Evolutionary conservation across 1,284 basidiomycete species (phyloP).

Genomic region (Cutaneotrichosporon daszewskae): DNA sequence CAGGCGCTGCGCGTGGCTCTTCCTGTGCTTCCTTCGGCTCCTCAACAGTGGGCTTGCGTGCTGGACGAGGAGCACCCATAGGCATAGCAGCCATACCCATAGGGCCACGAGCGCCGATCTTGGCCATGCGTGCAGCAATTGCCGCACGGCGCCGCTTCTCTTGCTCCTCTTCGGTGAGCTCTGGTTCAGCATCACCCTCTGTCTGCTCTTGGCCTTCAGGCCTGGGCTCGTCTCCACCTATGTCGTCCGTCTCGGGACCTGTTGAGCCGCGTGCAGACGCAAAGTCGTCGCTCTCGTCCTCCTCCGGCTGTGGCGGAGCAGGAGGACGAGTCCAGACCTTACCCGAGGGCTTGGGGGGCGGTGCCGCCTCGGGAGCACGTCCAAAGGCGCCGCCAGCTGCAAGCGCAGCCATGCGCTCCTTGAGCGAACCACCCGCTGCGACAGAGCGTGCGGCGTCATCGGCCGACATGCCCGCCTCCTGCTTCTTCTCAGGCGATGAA

Average conservation of each 20-base stretch:
- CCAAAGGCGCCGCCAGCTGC: conserved; percentile 71
- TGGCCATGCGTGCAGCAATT: conserved; percentile 51
- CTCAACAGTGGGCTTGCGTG: conserved; percentile 13
- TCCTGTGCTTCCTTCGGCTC: not conserved
- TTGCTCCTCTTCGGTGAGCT: conserved; percentile 44
- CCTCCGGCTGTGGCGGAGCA: conserved; percentile 49
- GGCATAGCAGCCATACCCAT: conserved; percentile 39
- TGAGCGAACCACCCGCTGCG: conserved; percentile 61
- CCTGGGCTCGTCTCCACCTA: conserved; percentile 21
- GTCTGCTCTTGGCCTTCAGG: conserved; percentile 12
- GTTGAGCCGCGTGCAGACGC: conserved; percentile 20
- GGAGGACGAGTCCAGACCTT: conserved; percentile 65
- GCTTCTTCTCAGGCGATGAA: conserved; percentile 1
- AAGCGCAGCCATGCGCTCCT: conserved; percentile 86
- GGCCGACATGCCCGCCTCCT: conserved; percentile 60
- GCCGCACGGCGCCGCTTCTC: conserved; percentile 48
- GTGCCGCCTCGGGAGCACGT: conserved; percentile 45
- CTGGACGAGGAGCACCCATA: conserved; percentile 10
- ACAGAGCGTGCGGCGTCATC: conserved; percentile 78
- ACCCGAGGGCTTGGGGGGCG: conserved; percentile 58
- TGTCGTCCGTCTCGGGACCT: conserved; percentile 11
- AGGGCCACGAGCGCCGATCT: conserved; percentile 48
- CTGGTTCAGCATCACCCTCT: conserved; percentile 37
- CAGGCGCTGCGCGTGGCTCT: conserved; percentile 2
- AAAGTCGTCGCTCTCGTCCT: conserved; percentile 32